A percentile compares a stretch with the other conserved stretches of the same genome.
phyloP scores from a whole-genome alignment of 495 filamentous ascomycete species.

The Aspergillus egyptiacus region DNA sequence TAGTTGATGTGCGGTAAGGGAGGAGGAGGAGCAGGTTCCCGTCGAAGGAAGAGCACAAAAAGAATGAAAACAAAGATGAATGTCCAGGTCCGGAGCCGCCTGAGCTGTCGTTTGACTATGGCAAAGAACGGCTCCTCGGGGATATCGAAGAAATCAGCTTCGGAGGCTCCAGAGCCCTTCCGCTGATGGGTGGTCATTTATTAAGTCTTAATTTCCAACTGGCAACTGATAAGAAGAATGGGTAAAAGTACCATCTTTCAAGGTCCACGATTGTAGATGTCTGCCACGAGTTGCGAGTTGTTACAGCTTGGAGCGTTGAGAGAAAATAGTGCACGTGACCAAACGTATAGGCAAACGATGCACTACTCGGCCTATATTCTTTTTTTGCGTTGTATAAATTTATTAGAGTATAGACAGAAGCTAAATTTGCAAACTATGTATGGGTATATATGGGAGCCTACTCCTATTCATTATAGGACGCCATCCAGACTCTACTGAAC shows the following conservation, averaged over 20 bases:
- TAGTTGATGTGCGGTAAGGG: conserved; percentile 33
- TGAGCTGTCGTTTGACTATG: conserved; percentile 33
- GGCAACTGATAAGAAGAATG: not conserved
- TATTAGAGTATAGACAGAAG: no score
- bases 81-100: conserved; percentile 35
- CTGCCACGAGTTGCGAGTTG: not conserved
- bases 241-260: not conserved
- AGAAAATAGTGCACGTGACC: no score
- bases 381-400: no score
- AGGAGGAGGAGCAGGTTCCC: conserved; percentile 21
- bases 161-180: conserved; percentile 31
- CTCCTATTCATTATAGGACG: not conserved
- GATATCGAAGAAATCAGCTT: conserved; percentile 43
- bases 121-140: conserved; percentile 31
- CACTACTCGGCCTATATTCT: no score
- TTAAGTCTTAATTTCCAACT: not conserved
- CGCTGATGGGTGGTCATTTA: conserved; percentile 16
- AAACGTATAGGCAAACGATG: no score
- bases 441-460: no score
- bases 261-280: not conserved
- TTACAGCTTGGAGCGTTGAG: not conserved
- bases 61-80: conserved; percentile 26
- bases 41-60: conserved; percentile 29
- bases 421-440: no score
- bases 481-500: conserved; percentile 11